phyloP scores from a whole-genome alignment of 805 yeast species.

The Candida railenensis region DNA sequence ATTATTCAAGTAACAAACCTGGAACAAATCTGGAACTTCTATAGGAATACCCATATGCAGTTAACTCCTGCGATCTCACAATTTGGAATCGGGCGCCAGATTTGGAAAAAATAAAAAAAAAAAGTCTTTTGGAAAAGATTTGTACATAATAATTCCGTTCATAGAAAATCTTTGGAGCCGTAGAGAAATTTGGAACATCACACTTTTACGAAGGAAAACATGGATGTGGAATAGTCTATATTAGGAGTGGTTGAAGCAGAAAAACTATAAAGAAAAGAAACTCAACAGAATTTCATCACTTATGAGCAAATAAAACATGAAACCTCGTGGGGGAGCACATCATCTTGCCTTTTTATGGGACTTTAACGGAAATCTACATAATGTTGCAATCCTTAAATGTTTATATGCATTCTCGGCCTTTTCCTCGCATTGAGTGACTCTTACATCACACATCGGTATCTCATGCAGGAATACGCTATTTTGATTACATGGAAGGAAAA shows the following conservation, averaged over 20 bases:
- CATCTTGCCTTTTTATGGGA: not conserved
- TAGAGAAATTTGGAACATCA: not conserved
- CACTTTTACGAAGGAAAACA: not conserved
- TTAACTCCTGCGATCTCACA: no score
- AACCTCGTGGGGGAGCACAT: not conserved
- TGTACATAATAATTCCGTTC: no score
- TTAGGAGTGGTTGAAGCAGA: no score
- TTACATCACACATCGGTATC: not conserved
- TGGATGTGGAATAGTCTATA: no score
- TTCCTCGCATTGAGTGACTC: not conserved
- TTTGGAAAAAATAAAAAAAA: no score
- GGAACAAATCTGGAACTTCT: no score
- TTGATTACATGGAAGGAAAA: not conserved
- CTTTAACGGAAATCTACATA: not conserved
- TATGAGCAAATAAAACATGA: not conserved
- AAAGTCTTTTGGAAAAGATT: no score
- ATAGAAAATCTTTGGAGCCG: not conserved
- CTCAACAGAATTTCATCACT: no score
- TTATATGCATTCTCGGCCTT: not conserved
- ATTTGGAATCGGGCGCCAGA: no score
- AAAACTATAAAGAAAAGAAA: not conserved
- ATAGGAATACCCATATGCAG: no score
- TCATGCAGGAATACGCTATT: not conserved
- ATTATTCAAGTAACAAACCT: no score
- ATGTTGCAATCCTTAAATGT: not conserved